Evolutionary conservation across 78 protist genomes (phyloP).

Genomic region (Trichosphaerium sp.): DNA sequence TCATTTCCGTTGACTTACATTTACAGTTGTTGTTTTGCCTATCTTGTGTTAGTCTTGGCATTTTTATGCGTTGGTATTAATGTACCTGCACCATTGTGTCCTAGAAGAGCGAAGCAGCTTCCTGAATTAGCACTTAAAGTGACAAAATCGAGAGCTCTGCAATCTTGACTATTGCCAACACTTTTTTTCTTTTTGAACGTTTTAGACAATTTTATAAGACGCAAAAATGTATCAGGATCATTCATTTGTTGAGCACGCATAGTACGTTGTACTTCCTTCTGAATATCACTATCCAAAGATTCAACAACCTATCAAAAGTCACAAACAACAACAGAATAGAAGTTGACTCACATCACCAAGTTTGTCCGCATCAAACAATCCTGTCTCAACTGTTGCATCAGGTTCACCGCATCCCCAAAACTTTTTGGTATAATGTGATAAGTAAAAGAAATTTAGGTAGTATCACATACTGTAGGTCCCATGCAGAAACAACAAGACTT

Average conservation of each 20-base stretch:
- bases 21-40: constrained; percentile 66
- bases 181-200: background rate
- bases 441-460: background rate
- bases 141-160: background rate
- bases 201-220: background rate
- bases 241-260: background rate
- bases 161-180: background rate
- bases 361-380: background rate
- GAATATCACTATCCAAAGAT: background rate
- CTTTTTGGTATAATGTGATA: too few relatives aligned
- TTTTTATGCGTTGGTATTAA: background rate
- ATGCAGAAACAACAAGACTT: background rate
- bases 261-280: background rate
- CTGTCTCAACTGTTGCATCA: background rate
- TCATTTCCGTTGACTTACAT: constrained; percentile 28
- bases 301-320: background rate
- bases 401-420: background rate
- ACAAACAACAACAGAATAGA: background rate
- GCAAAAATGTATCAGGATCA: background rate
- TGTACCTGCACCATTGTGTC: constrained; percentile 39
- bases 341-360: background rate
- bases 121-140: background rate
- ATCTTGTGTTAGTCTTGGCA: constrained; percentile 63
- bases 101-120: constrained; percentile 10
- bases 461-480: background rate